Percentiles rank a stretch among this genome's conserved stretches.
These are phyloP conservation scores for Malus hybrid DNA, from an alignment of 331 rosid species.

Conservation along the genomic window DNA sequence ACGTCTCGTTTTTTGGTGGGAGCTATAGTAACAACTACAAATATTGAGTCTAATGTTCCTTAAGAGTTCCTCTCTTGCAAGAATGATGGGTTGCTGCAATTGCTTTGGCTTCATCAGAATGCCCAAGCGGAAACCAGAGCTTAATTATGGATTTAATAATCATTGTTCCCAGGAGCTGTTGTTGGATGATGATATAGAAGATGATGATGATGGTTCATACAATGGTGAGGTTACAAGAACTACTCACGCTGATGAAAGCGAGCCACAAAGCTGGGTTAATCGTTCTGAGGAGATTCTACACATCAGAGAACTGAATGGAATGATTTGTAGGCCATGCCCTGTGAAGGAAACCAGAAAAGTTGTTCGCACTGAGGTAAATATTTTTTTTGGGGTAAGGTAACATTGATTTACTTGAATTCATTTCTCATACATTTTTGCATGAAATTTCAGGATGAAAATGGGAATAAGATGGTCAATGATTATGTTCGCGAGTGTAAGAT, in stretches of 20 bases:
- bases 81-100: conserved; percentile 77
- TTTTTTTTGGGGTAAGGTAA: not conserved
- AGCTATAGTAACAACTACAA: conserved; percentile 19
- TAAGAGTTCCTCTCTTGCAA: conserved; percentile 44
- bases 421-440: not conserved
- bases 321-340: conserved; percentile 77
- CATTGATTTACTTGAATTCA: not conserved
- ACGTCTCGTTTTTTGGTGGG: conserved; percentile 22
- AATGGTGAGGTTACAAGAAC: conserved; percentile 49
- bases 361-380: conserved; percentile 67
- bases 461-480: conserved; percentile 81
- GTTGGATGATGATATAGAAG: conserved; percentile 54
- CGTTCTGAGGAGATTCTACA: conserved; percentile 71
- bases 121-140: conserved; percentile 23
- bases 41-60: conserved; percentile 45
- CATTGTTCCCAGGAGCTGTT: conserved; percentile 49
- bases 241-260: conserved; percentile 58
- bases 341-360: conserved; percentile 70
- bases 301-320: conserved; percentile 51
- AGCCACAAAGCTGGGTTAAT: conserved; percentile 33
- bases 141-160: conserved; percentile 24
- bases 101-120: conserved; percentile 69
- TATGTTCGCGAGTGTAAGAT: conserved; percentile 82
- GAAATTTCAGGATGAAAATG: conserved; percentile 64
- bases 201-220: conserved; percentile 46